Evolutionary conservation across 1,139 yeast genomes (phyloP).

Genomic region (Entelexis sorbosivorans): DNA sequence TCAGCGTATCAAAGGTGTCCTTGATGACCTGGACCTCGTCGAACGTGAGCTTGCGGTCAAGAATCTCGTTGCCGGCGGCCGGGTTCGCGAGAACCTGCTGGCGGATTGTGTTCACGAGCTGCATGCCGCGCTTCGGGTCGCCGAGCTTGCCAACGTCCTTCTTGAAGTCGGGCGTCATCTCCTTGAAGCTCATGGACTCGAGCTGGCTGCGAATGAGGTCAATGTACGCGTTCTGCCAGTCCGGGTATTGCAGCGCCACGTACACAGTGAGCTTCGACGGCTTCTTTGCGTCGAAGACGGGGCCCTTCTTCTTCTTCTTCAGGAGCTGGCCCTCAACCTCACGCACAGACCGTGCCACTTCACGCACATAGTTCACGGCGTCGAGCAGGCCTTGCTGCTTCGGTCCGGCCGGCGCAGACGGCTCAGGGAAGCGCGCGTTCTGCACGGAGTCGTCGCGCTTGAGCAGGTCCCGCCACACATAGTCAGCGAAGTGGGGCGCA

Average conservation of each 20-base stretch:
- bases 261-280: slow-evolving; percentile 66
- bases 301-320: slow-evolving; percentile 82
- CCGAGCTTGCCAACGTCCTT: slow-evolving; percentile 33
- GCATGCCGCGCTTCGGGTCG: slow-evolving; percentile 89
- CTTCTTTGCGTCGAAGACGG: slow-evolving; percentile 57
- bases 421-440: slow-evolving; percentile 66
- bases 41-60: slow-evolving; percentile 76
- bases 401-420: slow-evolving; percentile 46
- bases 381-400: slow-evolving; percentile 39
- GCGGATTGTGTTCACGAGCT: slow-evolving; percentile 77
- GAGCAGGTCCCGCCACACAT: slow-evolving; percentile 72
- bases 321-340: slow-evolving; percentile 81
- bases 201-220: slow-evolving; percentile 73
- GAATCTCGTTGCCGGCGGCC: slow-evolving; percentile 50
- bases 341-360: slow-evolving; percentile 70
- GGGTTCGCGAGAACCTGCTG: slow-evolving; percentile 48
- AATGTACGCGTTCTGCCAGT: slow-evolving; percentile 87
- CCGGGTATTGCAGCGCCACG: slow-evolving; percentile 78
- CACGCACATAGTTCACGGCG: slow-evolving; percentile 68
- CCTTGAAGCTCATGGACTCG: slow-evolving; percentile 34
- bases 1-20: slow-evolving; percentile 41
- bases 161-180: slow-evolving; percentile 31
- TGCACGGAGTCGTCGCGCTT: slow-evolving; percentile 51
- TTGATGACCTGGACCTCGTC: slow-evolving; percentile 62
- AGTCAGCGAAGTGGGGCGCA: slow-evolving; percentile 94